phyloP scores from a whole-genome alignment of 2,329 filamentous ascomycete genomes.

The Colletotrichum abscissum region DNA sequence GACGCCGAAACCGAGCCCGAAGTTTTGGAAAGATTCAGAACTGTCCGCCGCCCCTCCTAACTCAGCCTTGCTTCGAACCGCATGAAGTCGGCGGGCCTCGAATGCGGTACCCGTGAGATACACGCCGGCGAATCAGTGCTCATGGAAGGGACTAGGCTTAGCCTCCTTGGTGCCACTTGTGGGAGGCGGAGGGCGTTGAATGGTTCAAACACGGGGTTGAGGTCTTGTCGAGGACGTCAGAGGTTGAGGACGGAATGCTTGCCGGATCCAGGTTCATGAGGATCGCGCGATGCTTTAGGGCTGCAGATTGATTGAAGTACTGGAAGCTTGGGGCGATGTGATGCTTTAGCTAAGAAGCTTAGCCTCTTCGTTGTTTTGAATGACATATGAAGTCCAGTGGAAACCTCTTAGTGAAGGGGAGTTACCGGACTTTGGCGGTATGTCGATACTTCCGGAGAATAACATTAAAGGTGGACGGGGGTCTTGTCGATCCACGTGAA shows the following conservation, averaged over 20 bases:
- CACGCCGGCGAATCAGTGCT: background rate
- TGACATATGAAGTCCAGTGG: no score
- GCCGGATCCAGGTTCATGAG: background rate
- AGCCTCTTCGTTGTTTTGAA: background rate
- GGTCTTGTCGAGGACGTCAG: background rate
- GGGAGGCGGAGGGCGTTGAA: background rate
- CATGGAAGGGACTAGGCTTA: background rate
- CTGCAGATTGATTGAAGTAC: background rate
- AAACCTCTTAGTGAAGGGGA: background rate
- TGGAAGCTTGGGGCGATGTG: background rate
- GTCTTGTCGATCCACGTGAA: background rate
- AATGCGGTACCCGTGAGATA: background rate
- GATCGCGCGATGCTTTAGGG: background rate
- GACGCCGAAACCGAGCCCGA: constrained; percentile 19
- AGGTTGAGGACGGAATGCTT: background rate
- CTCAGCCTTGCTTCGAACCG: background rate
- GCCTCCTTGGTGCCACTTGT: background rate
- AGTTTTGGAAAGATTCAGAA: no score
- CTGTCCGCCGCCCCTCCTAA: background rate
- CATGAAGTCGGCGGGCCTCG: constrained; percentile 2
- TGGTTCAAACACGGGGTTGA: background rate
- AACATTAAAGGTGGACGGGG: background rate
- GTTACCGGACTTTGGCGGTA: background rate
- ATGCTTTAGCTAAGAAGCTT: background rate
- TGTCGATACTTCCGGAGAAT: background rate